Evolutionary conservation across 495 filamentous ascomycete genomes (phyloP), one percentile per base, ranked within the genome.

Genomic region (Aspergillus sclerotiicarbonarius): DNA sequence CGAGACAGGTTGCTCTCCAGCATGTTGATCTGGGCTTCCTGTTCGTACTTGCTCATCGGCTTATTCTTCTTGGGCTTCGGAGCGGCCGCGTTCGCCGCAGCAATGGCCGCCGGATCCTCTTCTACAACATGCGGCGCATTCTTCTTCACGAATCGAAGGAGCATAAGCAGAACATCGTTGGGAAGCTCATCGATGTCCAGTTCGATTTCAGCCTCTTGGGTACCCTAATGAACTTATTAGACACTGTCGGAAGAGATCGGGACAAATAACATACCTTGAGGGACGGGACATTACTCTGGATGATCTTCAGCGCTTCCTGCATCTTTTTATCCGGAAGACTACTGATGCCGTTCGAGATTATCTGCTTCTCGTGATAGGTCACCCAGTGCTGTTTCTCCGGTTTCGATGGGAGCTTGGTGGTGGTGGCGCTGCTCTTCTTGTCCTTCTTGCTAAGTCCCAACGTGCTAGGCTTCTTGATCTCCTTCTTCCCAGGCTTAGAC

Each of bases 11-110:
- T 80, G 62, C 75, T 83, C 68, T 87, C 80, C 16, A 98, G 84
- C 71, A 89, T 82, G 52, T 85, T 82, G 67, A 98, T 96, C 62
- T 87, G 88, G 8, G 87, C 84, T 67, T 97, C 92, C 72, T 98
- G 94, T 73, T 98, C 93, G 19, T 75, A 78, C 71, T 92, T 93
- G 77, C 88, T 93, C 94, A 98, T 98, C 0, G 94, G 94, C 80
- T 97, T 98, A 76, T 98, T 96, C 82, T 98, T 98, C 79, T 96
- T 96, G 15, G 88, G 82, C 72, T 90, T 90, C 8, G 82, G 71
- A 13, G 82, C 68, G 0, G 84, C 76, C 15, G 81, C 73, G 20
- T 77, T 81, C 25, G 75, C 59, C 50, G 74, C 59, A 66, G 62
- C 16, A 3, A 21, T 16, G 25, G 6, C 47, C 3, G 25, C n/a